phyloP scores from a whole-genome alignment of 495 filamentous ascomycete genomes.

The Bryoglossum gracile region DNA sequence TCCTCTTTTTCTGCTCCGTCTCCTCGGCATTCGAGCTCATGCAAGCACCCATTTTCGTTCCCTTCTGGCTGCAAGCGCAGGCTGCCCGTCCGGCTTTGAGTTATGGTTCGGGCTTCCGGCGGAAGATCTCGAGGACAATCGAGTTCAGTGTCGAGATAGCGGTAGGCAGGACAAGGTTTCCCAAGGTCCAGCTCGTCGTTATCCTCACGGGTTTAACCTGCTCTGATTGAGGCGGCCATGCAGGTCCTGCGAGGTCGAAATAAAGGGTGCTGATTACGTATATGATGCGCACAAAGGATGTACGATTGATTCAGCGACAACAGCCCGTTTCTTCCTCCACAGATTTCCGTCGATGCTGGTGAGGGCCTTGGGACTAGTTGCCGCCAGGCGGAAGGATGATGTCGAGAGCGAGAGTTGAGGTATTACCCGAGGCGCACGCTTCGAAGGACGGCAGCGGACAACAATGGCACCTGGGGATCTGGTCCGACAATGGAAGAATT shows the following conservation, averaged over 20 bases:
- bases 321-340: background rate
- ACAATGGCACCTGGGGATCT: too few relatives aligned
- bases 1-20: slow-evolving; percentile 86
- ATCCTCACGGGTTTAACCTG: background rate
- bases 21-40: slow-evolving; percentile 76
- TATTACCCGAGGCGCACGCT: too few relatives aligned
- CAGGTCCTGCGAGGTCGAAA: background rate
- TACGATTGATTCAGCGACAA: background rate
- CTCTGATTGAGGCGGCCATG: background rate
- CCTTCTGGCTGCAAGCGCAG: slow-evolving; percentile 21
- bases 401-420: too few relatives aligned
- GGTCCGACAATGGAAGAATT: too few relatives aligned
- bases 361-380: background rate
- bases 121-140: background rate
- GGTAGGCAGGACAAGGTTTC: background rate
- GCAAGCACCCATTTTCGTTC: slow-evolving; percentile 71
- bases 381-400: background rate
- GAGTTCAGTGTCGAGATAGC: background rate
- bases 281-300: background rate
- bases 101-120: slow-evolving; percentile 1
- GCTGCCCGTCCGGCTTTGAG: slow-evolving; percentile 12
- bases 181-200: slow-evolving; percentile 1
- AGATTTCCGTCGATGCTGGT: background rate
- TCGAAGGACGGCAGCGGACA: too few relatives aligned
- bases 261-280: background rate